Base-by-base conservation (phyloP, 2,329 filamentous ascomycete species). In the Apiospora rasikravindrae region DNA sequence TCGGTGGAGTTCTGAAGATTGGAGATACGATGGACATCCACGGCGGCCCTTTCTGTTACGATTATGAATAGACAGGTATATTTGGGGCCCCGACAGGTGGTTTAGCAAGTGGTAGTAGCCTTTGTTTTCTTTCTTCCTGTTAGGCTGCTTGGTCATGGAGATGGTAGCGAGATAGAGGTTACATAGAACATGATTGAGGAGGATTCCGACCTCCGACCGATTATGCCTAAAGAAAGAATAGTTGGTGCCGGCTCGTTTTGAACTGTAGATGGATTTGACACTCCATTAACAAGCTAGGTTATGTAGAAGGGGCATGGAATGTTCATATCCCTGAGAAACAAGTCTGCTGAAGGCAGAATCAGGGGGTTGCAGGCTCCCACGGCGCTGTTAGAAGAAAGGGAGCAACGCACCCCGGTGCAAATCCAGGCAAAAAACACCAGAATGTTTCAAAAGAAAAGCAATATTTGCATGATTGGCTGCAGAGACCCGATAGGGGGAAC, bases 11-110 rank as follows among this genome's bases (percentile, higher is more conserved):
- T 33, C 22, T 73, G 24, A 72, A 72, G 3, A 72, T 76, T 22
- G 29, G 69, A 3, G 68, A 75, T 49, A 71, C 71, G 2, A 76
- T 77, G 73, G 73, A 75, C 19, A 26, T 69, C 14, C 71, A 69
- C 14, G 57, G 64, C 8, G 69, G 69, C 24, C 61, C 44, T 19
- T 70, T 76, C 2, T 76, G 76, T 45, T 73, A 75, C 70, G 67
- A 37, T 2, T 77, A 76, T 64, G 73, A 71, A 42, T 75, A 71
- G 49, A 19, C 4, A 33, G 14, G 51, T 19, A 57, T 2, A n/a
- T 49, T 49, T n/a, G 45, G 45, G 22, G 45, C n/a, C 45, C 8
- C 19, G 3, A 6, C 33, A 33, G 19, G 19, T 22, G 22, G 1
- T 47, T n/a, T n/a, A 8, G 45, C 45, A 47, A 47, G 45, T 47